Base-by-base conservation (phyloP, 306 rosid genomes). In the Cucumis cinereus region DNA sequence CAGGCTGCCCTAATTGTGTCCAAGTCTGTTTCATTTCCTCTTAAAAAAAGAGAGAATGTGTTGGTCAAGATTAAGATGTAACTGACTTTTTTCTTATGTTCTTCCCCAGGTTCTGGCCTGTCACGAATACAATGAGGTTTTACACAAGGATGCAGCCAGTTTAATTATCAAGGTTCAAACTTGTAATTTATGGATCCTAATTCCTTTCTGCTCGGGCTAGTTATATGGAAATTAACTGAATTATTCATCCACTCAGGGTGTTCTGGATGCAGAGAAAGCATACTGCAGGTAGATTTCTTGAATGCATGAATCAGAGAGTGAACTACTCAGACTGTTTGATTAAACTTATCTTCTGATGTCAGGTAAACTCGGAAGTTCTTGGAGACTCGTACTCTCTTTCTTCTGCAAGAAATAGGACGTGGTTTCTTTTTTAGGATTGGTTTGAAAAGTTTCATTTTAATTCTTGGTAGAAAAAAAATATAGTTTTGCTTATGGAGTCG, bases 141-240 rank as follows among this genome's bases (percentile, higher is more conserved):
- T 93, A 67, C 96, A 90, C 89, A 94, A 87, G 90, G 87, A 89
- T 77, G 92, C 97, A 12, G 97, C 95, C 76, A 85, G 89, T 78
- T 86, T 87, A 87, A 86, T 94, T 56, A 83, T 93, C 36, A 85
- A 91, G 98, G 97, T 93, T 67, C 53, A 38, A 7, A 61, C 75
- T 62, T 56, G 56, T 85, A 75, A 20, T 83, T 50, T 23, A 43
- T 73, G 41, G 79, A 68, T 69, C 82, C 76, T 62, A 23, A 70
- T 80, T 50, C 49, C 56, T 81, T 59, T 49, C 6, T 43, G 41
- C 57, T 55, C 16, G 69, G 76, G 79, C 41, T 33, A 41, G 63
- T 79, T 64, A 45, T 80, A 41, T 75, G 69, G 38, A 56, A 40
- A 38, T 40, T 57, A 13, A 88, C 79, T 24, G 11, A 52, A 38